A percentile compares a stretch with the other conserved stretches of the same genome.
Evolutionary conservation across 169 alveolate species (phyloP).

Genomic region (Plasmodium fragile): DNA sequence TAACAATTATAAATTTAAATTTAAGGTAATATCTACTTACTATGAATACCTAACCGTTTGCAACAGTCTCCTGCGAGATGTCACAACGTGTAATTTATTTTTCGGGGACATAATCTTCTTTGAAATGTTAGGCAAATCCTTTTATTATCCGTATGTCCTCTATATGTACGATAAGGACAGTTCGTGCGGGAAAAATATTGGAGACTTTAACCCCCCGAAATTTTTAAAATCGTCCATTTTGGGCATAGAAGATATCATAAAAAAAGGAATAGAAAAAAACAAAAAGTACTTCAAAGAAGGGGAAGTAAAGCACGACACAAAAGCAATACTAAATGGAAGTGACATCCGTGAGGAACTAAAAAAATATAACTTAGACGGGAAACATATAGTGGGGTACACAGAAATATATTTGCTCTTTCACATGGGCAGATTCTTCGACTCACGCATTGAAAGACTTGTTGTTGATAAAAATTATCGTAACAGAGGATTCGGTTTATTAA

Average conservation of each 20-base stretch:
- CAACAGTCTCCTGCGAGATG: slow-evolving; percentile 48
- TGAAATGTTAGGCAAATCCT: slow-evolving; percentile 73
- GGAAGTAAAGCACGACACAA: not conserved
- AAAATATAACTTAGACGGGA: slow-evolving; percentile 27
- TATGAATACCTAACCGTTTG: slow-evolving; percentile 71
- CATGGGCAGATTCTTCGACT: slow-evolving; percentile 85
- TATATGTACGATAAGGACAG: slow-evolving; percentile 39
- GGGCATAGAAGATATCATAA: slow-evolving; percentile 44
- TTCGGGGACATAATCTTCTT: slow-evolving; percentile 27
- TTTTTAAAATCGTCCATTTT: slow-evolving; percentile 61
- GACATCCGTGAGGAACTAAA: slow-evolving; percentile 13
- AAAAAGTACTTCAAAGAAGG: slow-evolving; percentile 28
- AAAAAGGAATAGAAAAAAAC: slow-evolving; percentile 50
- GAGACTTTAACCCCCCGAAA: not conserved
- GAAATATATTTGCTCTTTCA: slow-evolving; percentile 84
- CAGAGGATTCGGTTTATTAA: slow-evolving; percentile 76
- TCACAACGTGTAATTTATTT: slow-evolving; percentile 65
- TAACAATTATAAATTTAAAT: slow-evolving; percentile 62
- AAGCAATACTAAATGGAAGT: slow-evolving; percentile 14
- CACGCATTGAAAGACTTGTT: slow-evolving; percentile 84
- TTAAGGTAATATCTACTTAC: slow-evolving; percentile 61
- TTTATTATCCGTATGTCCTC: slow-evolving; percentile 57
- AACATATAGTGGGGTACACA: slow-evolving; percentile 80
- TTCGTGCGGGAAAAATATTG: not conserved
- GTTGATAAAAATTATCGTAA: slow-evolving; percentile 81